Conservation (phyloP, 2,329 filamentous ascomycete species). For the Elsinoe necatrix region DNA sequence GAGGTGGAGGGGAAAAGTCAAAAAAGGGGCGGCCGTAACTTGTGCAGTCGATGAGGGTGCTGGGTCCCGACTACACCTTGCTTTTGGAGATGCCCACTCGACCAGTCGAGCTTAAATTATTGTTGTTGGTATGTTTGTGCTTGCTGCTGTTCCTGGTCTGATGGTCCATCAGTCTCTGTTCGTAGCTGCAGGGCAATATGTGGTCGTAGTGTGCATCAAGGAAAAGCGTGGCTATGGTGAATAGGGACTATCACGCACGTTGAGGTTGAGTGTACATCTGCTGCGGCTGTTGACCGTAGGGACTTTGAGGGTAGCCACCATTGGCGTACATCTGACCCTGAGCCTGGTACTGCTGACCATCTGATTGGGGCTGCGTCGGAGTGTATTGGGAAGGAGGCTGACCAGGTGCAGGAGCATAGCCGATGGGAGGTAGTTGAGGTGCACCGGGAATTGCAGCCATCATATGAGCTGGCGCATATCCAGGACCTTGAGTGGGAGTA, state of each 20-base stretch:
- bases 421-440: constrained; percentile 44
- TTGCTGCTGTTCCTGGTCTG: constrained; percentile 20
- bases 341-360: constrained; percentile 43
- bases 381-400: constrained; percentile 39
- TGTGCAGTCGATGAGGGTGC: neutral
- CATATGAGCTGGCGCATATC: constrained; percentile 37
- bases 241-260: constrained; percentile 24
- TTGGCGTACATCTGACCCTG: constrained; percentile 37
- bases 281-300: constrained; percentile 38
- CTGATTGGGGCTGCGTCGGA: constrained; percentile 38
- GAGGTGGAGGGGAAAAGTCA: neutral
- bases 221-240: constrained; percentile 1
- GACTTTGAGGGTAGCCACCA: constrained; percentile 44
- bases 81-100: neutral
- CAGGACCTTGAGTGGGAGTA: constrained; percentile 40
- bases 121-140: constrained; percentile 20
- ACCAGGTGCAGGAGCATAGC: constrained; percentile 41
- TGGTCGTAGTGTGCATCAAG: neutral
- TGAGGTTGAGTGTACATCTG: constrained; percentile 37
- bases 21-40: constrained; percentile 1
- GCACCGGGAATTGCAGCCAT: constrained; percentile 39
- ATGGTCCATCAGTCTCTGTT: constrained; percentile 5
- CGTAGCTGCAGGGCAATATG: neutral
- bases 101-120: neutral
- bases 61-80: constrained; percentile 4